A percentile compares a stretch with the other conserved stretches of the same genome.
These are phyloP conservation scores for Pyrenophora tritici-repentis DNA, from an alignment of 2,329 filamentous ascomycete species.

Conservation along the genomic window DNA sequence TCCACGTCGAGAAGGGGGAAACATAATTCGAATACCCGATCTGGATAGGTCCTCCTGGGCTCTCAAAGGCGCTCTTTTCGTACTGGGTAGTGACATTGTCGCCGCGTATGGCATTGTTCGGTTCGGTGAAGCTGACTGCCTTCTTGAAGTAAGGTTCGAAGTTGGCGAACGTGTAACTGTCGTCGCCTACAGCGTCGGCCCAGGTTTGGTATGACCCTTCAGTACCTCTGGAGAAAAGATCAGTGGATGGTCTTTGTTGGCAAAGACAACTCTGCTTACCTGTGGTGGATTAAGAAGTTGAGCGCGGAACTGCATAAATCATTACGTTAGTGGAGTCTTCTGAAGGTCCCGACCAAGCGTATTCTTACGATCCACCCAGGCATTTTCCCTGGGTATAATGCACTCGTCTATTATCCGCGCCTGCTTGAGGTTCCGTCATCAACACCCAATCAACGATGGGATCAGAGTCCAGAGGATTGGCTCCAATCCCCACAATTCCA, in stretches of 20 bases:
- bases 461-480: slow-evolving; percentile 26
- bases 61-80: slow-evolving; percentile 6
- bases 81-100: slow-evolving; percentile 16
- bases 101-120: slow-evolving; percentile 15
- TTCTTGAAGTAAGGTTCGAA: slow-evolving; percentile 23
- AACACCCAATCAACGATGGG: slow-evolving; percentile 38
- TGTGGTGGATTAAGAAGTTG: not conserved
- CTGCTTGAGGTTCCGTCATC: slow-evolving; percentile 33
- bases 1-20: slow-evolving; percentile 17
- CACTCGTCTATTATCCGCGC: slow-evolving; percentile 19
- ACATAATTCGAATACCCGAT: slow-evolving; percentile 27
- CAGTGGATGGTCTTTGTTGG: not conserved
- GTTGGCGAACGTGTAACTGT: not conserved
- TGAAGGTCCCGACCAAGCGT: too few species aligned
- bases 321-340: too few species aligned
- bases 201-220: not conserved
- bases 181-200: not conserved
- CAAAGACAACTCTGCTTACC: not conserved
- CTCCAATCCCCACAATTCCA: slow-evolving; percentile 25
- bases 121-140: slow-evolving; percentile 31
- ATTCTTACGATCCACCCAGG: slow-evolving; percentile 34
- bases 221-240: not conserved
- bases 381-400: slow-evolving; percentile 39
- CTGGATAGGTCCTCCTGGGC: slow-evolving; percentile 14
- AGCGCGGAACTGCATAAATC: not conserved